Conservation (phyloP, 2,329 filamentous ascomycete genomes). For the Pseudogymnoascus sp. region DNA sequence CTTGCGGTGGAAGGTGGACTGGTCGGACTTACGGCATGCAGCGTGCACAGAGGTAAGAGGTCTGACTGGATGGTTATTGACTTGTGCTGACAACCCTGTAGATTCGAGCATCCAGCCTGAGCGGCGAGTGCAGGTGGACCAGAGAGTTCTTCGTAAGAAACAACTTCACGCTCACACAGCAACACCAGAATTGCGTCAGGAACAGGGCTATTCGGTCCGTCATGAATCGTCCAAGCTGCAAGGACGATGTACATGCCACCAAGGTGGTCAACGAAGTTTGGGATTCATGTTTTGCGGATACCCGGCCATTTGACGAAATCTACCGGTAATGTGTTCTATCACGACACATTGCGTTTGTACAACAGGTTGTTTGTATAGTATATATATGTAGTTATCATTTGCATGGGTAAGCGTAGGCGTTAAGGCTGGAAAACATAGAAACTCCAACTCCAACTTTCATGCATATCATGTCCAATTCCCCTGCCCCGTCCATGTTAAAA, state of each 20-base stretch:
- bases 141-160: constrained; percentile 76
- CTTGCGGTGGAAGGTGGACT: constrained; percentile 82
- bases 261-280: constrained; percentile 96
- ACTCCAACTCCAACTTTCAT: constrained; percentile 24
- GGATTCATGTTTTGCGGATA: constrained; percentile 94
- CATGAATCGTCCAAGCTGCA: constrained; percentile 67
- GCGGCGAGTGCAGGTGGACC: constrained; percentile 86
- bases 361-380: constrained; percentile 6
- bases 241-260: constrained; percentile 75
- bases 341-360: background rate
- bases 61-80: background rate
- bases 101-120: constrained; percentile 89
- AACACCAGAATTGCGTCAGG: constrained; percentile 88
- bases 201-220: constrained; percentile 73
- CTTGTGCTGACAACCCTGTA: constrained; percentile 30
- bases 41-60: constrained; percentile 78
- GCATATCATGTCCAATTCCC: constrained; percentile 13
- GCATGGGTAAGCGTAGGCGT: constrained; percentile 24
- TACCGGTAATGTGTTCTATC: constrained; percentile 53
- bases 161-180: constrained; percentile 83
- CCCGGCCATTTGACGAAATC: constrained; percentile 91
- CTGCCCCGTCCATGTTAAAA: constrained; percentile 15
- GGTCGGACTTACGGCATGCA: constrained; percentile 72
- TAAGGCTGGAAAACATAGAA: constrained; percentile 22
- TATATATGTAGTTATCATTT: constrained; percentile 7